Conservation (phyloP, 495 filamentous ascomycete genomes). For the Trichoderma reesei region DNA sequence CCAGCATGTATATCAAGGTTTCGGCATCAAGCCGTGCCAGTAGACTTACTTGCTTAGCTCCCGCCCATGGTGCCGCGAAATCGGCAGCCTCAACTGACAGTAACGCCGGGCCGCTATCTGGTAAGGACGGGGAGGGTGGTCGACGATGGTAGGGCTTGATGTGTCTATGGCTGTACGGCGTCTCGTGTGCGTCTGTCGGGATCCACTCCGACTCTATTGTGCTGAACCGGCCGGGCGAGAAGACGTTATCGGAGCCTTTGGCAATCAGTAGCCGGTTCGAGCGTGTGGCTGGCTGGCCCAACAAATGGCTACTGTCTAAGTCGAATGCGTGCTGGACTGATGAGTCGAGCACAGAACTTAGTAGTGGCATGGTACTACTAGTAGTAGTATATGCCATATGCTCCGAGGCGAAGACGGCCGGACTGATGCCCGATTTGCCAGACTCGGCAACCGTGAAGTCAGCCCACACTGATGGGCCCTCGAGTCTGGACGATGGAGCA, state of each 20-base stretch:
- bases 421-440: neutral
- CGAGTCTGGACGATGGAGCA: conserved; percentile 1
- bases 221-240: neutral
- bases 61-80: neutral
- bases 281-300: neutral
- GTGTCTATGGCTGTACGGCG: neutral
- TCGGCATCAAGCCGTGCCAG: neutral
- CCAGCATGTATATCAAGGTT: neutral
- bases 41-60: neutral
- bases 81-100: neutral
- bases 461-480: neutral
- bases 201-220: neutral
- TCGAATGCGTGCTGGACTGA: neutral
- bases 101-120: neutral
- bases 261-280: neutral
- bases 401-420: neutral
- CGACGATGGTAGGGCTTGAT: neutral
- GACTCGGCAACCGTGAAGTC: neutral
- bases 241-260: neutral
- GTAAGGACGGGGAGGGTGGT: neutral
- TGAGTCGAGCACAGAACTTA: neutral
- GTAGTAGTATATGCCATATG: neutral
- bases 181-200: neutral
- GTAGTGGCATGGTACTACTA: too few species aligned
- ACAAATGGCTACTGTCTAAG: neutral